These are phyloP conservation scores for Clitocybe nebularis DNA, from an alignment of 1,284 basidiomycete genomes.

Conservation along the genomic window DNA sequence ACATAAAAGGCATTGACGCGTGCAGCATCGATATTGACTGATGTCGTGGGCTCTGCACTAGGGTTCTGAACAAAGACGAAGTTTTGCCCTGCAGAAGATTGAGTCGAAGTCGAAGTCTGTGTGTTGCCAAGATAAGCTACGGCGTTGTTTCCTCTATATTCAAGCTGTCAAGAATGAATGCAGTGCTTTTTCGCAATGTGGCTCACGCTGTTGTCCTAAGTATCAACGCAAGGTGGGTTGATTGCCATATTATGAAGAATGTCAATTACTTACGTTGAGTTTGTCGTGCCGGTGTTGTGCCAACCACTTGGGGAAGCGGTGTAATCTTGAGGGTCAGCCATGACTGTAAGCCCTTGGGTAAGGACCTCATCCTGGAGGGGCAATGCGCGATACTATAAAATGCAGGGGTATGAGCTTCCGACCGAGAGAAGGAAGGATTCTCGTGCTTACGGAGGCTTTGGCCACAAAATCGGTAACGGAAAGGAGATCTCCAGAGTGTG, in stretches of 20 bases:
- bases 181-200: background rate
- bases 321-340: conserved; percentile 35
- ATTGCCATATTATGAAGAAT: conserved; percentile 1
- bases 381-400: conserved; percentile 31
- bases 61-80: conserved; percentile 36
- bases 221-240: conserved; percentile 7
- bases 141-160: conserved; percentile 39
- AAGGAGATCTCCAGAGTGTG: conserved; percentile 51
- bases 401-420: background rate
- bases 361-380: conserved; percentile 33
- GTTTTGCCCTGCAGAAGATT: conserved; percentile 32
- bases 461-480: conserved; percentile 52
- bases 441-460: conserved; percentile 32
- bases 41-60: conserved; percentile 20
- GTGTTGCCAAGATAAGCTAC: conserved; percentile 30
- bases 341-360: conserved; percentile 32
- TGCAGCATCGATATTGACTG: conserved; percentile 41
- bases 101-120: conserved; percentile 20
- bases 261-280: conserved; percentile 17
- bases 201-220: background rate
- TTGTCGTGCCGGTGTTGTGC: conserved; percentile 24
- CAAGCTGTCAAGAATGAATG: background rate
- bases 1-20: conserved; percentile 49
- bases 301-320: conserved; percentile 37
- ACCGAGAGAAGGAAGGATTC: background rate